Evolutionary conservation across 129 eudicot genomes (phyloP).

Genomic region (Flaveria brownii): DNA sequence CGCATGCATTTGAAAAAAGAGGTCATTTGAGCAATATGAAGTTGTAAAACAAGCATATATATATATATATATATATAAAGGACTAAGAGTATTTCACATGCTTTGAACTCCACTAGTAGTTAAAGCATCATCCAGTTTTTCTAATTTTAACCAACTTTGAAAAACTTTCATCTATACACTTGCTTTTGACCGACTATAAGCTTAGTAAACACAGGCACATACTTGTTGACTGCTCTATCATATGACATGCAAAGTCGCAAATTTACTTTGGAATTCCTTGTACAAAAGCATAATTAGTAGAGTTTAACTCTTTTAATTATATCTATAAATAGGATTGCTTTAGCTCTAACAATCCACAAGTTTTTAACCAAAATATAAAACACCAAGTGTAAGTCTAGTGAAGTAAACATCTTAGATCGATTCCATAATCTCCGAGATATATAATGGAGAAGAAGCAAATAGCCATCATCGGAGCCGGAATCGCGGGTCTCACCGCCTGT

Average conservation of each 20-base stretch:
- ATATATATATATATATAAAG: too few relatives aligned
- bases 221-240: background rate
- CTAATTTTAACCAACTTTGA: too few relatives aligned
- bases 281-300: background rate
- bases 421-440: background rate
- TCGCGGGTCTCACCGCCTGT: conserved; percentile 63
- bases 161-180: too few relatives aligned
- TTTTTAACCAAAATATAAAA: background rate
- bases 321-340: background rate
- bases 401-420: too few relatives aligned
- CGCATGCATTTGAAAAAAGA: too few relatives aligned
- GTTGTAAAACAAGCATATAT: too few relatives aligned
- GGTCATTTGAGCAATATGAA: too few relatives aligned
- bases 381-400: background rate
- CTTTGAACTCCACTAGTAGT: too few relatives aligned
- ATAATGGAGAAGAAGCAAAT: conserved; percentile 48
- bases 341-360: background rate
- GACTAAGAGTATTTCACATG: too few relatives aligned
- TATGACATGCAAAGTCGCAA: background rate
- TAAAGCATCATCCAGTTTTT: too few relatives aligned
- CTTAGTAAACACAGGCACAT: background rate
- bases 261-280: background rate
- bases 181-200: background rate
- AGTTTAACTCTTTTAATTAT: background rate
- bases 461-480: conserved; percentile 59